Evolutionary conservation across 805 yeast species (phyloP), one percentile per base, ranked within the genome.

Genomic region (Nakazawaea peltata): DNA sequence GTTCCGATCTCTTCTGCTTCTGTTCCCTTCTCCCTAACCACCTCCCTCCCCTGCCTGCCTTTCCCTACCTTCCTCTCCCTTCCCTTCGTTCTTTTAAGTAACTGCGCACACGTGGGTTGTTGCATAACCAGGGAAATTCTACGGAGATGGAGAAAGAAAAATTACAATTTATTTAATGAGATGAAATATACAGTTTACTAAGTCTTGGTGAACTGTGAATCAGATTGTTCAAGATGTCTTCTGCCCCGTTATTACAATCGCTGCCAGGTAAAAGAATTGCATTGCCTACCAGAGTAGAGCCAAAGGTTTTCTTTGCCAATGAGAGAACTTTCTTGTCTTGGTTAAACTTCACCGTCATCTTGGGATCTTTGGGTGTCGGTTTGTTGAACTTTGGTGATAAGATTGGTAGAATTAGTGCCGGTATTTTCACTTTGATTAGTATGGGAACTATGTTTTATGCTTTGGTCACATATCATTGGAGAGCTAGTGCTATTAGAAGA

Each of bases 371-470:
- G 41, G 97, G 97, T 42, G 88, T 92, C 40, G 99, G 98, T 33
- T 69, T 92, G 50, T 72, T 92, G 47, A 92, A 92, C 65, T 92
- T 92, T 57, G 98, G 99, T 58, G 99, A 92, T 63, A 72, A 74
- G 41, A 74, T 90, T 29, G 97, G 97, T 43, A 74, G 94, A 51
- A 77, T 92, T 40, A 78, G 92, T 47, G 97, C 99, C 30, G 92
- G 90, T 4, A 67, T 92, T 38, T 92, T 92, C 69, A 94, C 98
- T 3, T 68, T 90, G 42, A 88, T 92, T 37, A 95, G 98, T 44
- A 90, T 92, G 97, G 86, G 84, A 44, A 90, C 98, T 17, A 92
- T 92, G 99, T 71, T 81, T 3, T 92, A 92, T 52, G 98, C 99
- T 2, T 71, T 92, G 43, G 72, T 86, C 32, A 92, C 97, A 10